Evolutionary conservation across 2,329 filamentous ascomycete species (phyloP).

Genomic region (Penicillium palitans): DNA sequence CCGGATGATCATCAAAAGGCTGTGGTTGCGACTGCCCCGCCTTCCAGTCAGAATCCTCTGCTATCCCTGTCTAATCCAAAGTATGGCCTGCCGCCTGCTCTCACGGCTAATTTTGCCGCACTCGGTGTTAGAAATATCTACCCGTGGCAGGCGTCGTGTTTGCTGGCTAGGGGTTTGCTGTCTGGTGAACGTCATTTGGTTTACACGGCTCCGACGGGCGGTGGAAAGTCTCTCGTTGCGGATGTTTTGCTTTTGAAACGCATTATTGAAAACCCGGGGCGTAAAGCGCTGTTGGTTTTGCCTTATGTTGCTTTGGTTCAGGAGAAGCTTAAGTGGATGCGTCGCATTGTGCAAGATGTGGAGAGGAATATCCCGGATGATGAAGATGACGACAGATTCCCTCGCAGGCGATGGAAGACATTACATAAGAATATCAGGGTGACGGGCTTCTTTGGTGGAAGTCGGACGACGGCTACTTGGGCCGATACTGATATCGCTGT

Average conservation of each 20-base stretch:
- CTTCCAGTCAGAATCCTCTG: conserved; percentile 43
- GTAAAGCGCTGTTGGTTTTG: conserved; percentile 71
- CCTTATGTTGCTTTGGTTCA: conserved; percentile 79
- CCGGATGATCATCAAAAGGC: conserved; percentile 35
- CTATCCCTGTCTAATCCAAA: conserved; percentile 62
- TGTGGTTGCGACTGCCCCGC: conserved; percentile 50
- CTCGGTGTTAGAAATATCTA: conserved; percentile 74
- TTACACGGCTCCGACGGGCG: conserved; percentile 77
- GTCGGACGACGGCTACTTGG: conserved; percentile 67
- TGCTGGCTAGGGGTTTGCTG: conserved; percentile 67
- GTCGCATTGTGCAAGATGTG: conserved; percentile 64
- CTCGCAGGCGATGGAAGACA: conserved; percentile 55
- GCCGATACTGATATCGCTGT: conserved; percentile 74
- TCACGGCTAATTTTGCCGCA: conserved; percentile 64
- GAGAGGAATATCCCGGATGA: conserved; percentile 39
- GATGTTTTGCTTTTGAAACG: conserved; percentile 71
- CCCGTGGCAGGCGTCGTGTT: conserved; percentile 75
- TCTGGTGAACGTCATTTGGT: conserved; percentile 67
- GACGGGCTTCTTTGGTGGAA: conserved; percentile 73
- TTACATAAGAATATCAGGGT: conserved; percentile 63
- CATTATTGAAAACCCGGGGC: conserved; percentile 61
- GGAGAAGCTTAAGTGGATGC: conserved; percentile 74
- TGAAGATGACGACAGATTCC: conserved; percentile 37
- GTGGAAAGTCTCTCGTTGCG: conserved; percentile 74
- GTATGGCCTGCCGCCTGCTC: conserved; percentile 61